phyloP scores from a whole-genome alignment of 2,329 filamentous ascomycete genomes.

The Lecanoromycetidae sp. region DNA sequence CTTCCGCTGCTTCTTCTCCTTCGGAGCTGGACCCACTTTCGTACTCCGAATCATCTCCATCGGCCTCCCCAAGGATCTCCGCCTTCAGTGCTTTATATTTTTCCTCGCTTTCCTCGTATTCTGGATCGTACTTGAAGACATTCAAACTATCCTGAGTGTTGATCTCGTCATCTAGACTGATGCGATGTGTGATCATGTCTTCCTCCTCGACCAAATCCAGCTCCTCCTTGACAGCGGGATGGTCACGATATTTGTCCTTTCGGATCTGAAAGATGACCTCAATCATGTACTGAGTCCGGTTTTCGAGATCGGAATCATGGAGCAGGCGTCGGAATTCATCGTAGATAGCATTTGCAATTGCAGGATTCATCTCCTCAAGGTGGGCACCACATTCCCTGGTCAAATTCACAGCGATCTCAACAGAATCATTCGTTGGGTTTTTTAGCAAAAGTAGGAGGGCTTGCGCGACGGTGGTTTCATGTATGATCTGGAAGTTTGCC shows the following conservation, averaged over 20 bases:
- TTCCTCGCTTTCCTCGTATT: slow-evolving; percentile 84
- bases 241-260: slow-evolving; percentile 94
- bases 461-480: slow-evolving; percentile 87
- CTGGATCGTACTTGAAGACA: slow-evolving; percentile 83
- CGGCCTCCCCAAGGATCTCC: slow-evolving; percentile 77
- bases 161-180: slow-evolving; percentile 70
- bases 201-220: slow-evolving; percentile 93
- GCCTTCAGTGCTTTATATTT: slow-evolving; percentile 83
- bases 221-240: slow-evolving; percentile 80
- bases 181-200: slow-evolving; percentile 87
- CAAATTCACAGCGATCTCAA: slow-evolving; percentile 91
- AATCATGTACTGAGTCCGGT: slow-evolving; percentile 98
- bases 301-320: slow-evolving; percentile 94
- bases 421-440: slow-evolving; percentile 93
- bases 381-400: slow-evolving; percentile 89
- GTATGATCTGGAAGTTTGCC: slow-evolving; percentile 89
- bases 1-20: slow-evolving; percentile 60
- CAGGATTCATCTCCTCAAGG: slow-evolving; percentile 84
- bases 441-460: slow-evolving; percentile 83
- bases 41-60: slow-evolving; percentile 55
- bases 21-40: slow-evolving; percentile 47
- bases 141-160: slow-evolving; percentile 81
- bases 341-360: slow-evolving; percentile 80
- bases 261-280: slow-evolving; percentile 94
- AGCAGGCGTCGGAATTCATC: slow-evolving; percentile 92